Evolutionary conservation across 1,284 basidiomycete genomes (phyloP).

Genomic region (Cutaneotrichosporon dermatis): DNA sequence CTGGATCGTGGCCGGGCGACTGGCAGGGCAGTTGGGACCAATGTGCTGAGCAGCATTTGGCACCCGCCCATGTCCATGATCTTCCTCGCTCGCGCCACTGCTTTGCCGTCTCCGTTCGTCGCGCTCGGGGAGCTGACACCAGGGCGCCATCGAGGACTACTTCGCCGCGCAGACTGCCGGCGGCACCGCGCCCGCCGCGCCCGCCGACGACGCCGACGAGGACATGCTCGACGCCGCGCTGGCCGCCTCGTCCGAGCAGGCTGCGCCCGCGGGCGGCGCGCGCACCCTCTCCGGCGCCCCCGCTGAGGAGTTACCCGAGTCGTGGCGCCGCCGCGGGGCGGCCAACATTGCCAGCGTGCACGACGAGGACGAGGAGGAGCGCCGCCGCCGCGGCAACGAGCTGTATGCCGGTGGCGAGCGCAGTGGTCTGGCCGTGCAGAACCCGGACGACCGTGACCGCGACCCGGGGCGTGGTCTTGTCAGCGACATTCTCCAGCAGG

Average conservation of each 20-base stretch:
- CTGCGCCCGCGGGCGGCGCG: slow-evolving; percentile 10
- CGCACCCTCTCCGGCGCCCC: slow-evolving; percentile 33
- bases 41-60: too few species aligned
- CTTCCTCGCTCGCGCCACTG: too few species aligned
- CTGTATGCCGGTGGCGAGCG: slow-evolving; percentile 72
- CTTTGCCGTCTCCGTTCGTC: not conserved
- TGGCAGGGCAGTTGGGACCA: too few species aligned
- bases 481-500: slow-evolving; percentile 73
- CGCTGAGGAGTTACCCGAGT: slow-evolving; percentile 34
- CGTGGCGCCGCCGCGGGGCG: slow-evolving; percentile 24
- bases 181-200: slow-evolving; percentile 1
- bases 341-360: slow-evolving; percentile 2
- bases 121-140: not conserved
- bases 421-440: slow-evolving; percentile 86
- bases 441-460: slow-evolving; percentile 58
- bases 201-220: slow-evolving; percentile 25
- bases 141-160: slow-evolving; percentile 46
- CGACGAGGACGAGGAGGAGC: slow-evolving; percentile 27
- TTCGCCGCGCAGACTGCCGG: slow-evolving; percentile 38
- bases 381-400: slow-evolving; percentile 50
- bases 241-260: slow-evolving; percentile 7
- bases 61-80: too few species aligned
- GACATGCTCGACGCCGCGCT: slow-evolving; percentile 23
- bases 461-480: slow-evolving; percentile 54
- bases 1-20: too few species aligned